Conservation (phyloP, 257 asterid species). For the Vinca minor region DNA sequence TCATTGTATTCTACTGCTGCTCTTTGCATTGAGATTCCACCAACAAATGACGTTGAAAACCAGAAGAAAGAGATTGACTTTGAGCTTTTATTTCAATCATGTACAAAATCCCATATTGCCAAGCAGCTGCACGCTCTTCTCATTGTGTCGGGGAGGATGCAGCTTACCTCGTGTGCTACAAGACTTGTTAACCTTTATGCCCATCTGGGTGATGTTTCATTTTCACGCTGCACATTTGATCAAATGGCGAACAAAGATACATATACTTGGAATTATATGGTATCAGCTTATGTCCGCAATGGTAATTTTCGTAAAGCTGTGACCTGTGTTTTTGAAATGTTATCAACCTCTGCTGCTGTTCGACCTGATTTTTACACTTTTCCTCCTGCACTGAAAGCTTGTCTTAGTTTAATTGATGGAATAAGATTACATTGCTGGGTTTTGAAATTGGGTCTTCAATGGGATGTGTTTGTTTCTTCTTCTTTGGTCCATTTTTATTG, state of each 20-base stretch:
- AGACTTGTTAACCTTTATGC: conserved; percentile 64
- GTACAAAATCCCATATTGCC: conserved; percentile 33
- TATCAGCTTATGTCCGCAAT: conserved; percentile 58
- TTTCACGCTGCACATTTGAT: conserved; percentile 40
- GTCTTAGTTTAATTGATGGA: too few species aligned
- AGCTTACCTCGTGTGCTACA: conserved; percentile 36
- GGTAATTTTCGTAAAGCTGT: conserved; percentile 10
- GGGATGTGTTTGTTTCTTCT: too few species aligned
- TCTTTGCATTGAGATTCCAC: conserved; percentile 23
- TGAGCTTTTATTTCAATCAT: conserved; percentile 47
- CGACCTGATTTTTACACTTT: too few species aligned
- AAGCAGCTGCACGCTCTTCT: conserved; percentile 64
- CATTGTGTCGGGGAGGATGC: conserved; percentile 56
- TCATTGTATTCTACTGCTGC: conserved; percentile 18
- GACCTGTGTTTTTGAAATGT: too few species aligned
- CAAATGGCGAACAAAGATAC: conserved; percentile 46
- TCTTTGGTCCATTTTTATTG: too few species aligned
- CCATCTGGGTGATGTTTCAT: conserved; percentile 48
- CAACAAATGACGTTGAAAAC: conserved; percentile 21
- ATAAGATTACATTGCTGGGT: too few species aligned
- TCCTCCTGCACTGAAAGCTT: too few species aligned
- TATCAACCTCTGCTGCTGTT: too few species aligned
- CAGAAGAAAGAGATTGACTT: conserved; percentile 33
- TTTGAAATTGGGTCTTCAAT: too few species aligned
- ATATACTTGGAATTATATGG: conserved; percentile 71